These are phyloP conservation scores for Calonectria montana DNA, from an alignment of 2,329 filamentous ascomycete species.

Conservation along the genomic window DNA sequence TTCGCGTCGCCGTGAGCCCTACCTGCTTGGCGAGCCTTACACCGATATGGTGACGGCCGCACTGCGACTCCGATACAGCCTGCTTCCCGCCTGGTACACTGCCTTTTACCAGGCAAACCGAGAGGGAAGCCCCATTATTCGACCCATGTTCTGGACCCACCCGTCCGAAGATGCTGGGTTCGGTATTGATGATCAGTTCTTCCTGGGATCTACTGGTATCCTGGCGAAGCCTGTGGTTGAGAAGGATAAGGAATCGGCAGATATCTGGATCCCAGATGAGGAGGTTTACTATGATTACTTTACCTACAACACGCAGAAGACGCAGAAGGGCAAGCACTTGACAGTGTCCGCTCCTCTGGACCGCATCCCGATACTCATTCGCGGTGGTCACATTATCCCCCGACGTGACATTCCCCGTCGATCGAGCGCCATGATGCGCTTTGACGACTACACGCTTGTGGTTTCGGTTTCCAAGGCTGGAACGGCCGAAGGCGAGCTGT, in stretches of 20 bases:
- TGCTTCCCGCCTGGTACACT: slow-evolving; percentile 96
- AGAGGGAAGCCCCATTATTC: slow-evolving; percentile 86
- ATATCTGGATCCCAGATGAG: slow-evolving; percentile 89
- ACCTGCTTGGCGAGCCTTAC: slow-evolving; percentile 86
- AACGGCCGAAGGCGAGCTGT: slow-evolving; percentile 81
- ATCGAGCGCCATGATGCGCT: slow-evolving; percentile 89
- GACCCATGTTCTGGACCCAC: slow-evolving; percentile 93
- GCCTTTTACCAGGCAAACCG: slow-evolving; percentile 91
- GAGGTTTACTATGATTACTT: slow-evolving; percentile 97
- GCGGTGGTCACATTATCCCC: slow-evolving; percentile 90
- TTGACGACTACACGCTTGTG: slow-evolving; percentile 94
- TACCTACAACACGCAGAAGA: slow-evolving; percentile 79
- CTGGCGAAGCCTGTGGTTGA: slow-evolving; percentile 92
- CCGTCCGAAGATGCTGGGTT: slow-evolving; percentile 90
- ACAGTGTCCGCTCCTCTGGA: slow-evolving; percentile 83
- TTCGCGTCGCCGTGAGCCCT: slow-evolving; percentile 92
- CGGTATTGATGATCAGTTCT: slow-evolving; percentile 90
- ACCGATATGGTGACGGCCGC: slow-evolving; percentile 88
- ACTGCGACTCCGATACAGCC: slow-evolving; percentile 86
- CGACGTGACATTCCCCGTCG: slow-evolving; percentile 89
- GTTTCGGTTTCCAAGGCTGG: slow-evolving; percentile 71
- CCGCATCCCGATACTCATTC: slow-evolving; percentile 90
- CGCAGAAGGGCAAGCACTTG: slow-evolving; percentile 75
- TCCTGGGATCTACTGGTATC: slow-evolving; percentile 87
- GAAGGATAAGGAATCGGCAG: slow-evolving; percentile 77